Conservation (phyloP, 129 eudicot genomes). For the Cynara cardunculus region DNA sequence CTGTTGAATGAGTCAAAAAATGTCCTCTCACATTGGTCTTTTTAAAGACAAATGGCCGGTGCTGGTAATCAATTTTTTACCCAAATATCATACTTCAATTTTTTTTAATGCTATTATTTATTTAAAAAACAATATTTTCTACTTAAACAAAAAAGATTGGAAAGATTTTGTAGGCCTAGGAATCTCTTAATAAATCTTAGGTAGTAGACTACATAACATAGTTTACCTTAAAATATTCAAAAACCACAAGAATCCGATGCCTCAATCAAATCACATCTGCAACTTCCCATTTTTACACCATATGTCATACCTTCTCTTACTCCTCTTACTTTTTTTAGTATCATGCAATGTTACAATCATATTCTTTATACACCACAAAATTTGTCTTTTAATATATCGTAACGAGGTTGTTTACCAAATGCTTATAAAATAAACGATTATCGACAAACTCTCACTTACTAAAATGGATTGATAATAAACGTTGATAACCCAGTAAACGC, state of each 20-base stretch:
- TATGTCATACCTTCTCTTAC: conserved; percentile 4
- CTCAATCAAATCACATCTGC: conserved; percentile 18
- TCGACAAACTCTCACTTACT: too few relatives aligned
- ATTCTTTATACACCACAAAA: neutral
- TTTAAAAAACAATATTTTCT: neutral
- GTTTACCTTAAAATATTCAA: conserved; percentile 28
- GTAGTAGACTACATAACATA: conserved; percentile 12
- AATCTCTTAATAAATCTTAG: conserved; percentile 27
- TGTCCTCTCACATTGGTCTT: too few relatives aligned
- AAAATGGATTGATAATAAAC: too few relatives aligned
- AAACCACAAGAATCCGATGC: conserved; percentile 30
- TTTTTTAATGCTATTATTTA: neutral
- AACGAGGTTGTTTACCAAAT: too few relatives aligned
- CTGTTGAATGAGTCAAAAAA: too few relatives aligned
- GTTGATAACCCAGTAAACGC: too few relatives aligned
- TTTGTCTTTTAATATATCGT: neutral
- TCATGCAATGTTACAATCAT: neutral
- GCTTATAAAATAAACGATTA: too few relatives aligned
- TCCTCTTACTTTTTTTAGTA: conserved; percentile 15
- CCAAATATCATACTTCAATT: neutral
- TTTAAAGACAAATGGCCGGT: too few relatives aligned
- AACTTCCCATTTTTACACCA: conserved; percentile 25
- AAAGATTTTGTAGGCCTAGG: conserved; percentile 34
- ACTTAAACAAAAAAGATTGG: neutral
- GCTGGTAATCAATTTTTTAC: too few relatives aligned